These are phyloP conservation scores for Globisporangium nagaii DNA, from an alignment of 352 stramenopile species.

Conservation along the genomic window DNA sequence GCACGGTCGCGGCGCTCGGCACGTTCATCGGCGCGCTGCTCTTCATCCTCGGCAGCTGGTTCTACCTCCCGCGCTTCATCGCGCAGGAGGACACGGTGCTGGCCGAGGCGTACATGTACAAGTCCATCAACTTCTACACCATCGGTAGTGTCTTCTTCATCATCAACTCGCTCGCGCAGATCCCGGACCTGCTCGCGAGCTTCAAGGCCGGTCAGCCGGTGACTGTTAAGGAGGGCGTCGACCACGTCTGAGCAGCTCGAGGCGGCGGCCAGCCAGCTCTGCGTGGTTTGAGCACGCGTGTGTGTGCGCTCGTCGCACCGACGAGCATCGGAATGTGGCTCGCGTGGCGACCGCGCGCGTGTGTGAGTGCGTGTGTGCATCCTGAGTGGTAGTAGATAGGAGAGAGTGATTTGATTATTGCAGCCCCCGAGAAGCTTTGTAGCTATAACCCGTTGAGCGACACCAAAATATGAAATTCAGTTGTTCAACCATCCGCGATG, in stretches of 20 bases:
- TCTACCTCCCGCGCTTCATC: conserved; percentile 77
- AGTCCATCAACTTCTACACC: conserved; percentile 68
- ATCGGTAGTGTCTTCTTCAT: conserved; percentile 75
- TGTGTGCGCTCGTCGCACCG: not conserved
- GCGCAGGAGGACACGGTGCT: conserved; percentile 37
- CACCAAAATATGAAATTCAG: not conserved
- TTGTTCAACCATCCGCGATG: no score
- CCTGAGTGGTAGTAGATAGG: conserved; percentile 1
- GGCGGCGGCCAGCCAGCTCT: not conserved
- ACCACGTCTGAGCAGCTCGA: conserved; percentile 15
- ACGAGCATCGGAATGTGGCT: no score
- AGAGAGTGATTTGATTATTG: conserved; percentile 7
- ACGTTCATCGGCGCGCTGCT: conserved; percentile 61
- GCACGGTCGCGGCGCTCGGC: conserved; percentile 32
- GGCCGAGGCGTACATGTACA: conserved; percentile 66
- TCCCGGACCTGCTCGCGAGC: conserved; percentile 41
- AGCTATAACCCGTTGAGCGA: conserved; percentile 4
- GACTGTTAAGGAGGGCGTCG: conserved; percentile 21
- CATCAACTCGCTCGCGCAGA: conserved; percentile 54
- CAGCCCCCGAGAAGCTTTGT: conserved; percentile 1
- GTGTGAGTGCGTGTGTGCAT: not conserved
- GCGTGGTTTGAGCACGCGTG: no score
- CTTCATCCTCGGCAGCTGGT: conserved; percentile 79
- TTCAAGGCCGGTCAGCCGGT: conserved; percentile 26
- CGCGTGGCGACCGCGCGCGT: no score